These are phyloP conservation scores for Pyropia haitanensis DNA, from an alignment of 23 red algal species.

Conservation along the genomic window DNA sequence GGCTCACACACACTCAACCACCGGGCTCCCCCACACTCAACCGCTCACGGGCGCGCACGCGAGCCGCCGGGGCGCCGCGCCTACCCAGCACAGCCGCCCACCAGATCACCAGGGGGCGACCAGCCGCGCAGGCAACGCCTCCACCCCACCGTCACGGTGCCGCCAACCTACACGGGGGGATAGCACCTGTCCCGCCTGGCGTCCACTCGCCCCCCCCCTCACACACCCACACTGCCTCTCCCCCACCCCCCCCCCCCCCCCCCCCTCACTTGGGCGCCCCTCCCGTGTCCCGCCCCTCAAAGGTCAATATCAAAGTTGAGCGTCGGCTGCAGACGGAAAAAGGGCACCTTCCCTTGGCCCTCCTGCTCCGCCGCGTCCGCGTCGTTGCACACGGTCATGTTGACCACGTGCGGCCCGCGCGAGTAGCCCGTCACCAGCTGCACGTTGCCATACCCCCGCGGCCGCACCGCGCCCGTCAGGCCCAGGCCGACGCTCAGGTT, in stretches of 20 bases:
- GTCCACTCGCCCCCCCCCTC: background rate
- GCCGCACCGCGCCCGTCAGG: constrained; percentile 75
- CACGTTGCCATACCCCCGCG: constrained; percentile 87
- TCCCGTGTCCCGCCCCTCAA: constrained; percentile 1
- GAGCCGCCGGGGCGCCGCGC: background rate
- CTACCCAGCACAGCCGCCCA: background rate
- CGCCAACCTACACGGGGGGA: background rate
- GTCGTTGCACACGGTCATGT: constrained; percentile 84
- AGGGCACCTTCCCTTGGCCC: constrained; percentile 80
- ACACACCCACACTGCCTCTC: background rate
- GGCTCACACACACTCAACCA: background rate
- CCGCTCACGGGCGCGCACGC: constrained; percentile 1
- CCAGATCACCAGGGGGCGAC: background rate
- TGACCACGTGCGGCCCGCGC: constrained; percentile 81
- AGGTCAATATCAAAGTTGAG: constrained; percentile 73
- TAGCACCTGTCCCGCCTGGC: background rate
- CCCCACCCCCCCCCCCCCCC: background rate
- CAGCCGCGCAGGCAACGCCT: background rate
- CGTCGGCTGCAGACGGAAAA: constrained; percentile 93
- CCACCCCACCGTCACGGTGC: constrained; percentile 1
- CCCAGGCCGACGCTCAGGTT: constrained; percentile 69
- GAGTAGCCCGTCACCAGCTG: constrained; percentile 76
- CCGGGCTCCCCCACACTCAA: constrained; percentile 3
- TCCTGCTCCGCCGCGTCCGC: constrained; percentile 92
- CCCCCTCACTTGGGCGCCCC: background rate